Conservation (phyloP, 2,329 filamentous ascomycete species). For the Ceratocystis albifundus region DNA sequence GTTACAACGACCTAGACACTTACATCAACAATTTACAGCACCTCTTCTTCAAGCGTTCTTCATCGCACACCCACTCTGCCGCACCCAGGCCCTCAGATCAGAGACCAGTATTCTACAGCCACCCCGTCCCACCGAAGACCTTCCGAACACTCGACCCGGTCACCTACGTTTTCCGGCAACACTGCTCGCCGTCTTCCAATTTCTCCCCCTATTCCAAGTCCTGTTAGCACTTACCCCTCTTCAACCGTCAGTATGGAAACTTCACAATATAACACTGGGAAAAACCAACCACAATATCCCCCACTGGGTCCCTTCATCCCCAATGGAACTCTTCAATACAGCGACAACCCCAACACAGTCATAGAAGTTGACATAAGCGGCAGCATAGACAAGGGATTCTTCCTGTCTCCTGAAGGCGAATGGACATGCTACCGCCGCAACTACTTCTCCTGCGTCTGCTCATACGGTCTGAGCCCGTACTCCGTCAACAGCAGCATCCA, state of each 20-base stretch:
- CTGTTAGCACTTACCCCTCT: conserved; percentile 36
- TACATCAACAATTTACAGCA: conserved; percentile 35
- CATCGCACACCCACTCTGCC: conserved; percentile 43
- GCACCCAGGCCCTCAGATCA: conserved; percentile 39
- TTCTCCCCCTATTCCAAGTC: conserved; percentile 41
- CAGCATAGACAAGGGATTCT: conserved; percentile 82
- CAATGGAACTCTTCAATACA: conserved; percentile 51
- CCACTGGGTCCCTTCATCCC: conserved; percentile 41
- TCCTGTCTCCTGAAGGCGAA: conserved; percentile 58
- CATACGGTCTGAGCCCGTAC: conserved; percentile 56
- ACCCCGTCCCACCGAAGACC: conserved; percentile 42
- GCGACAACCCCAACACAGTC: conserved; percentile 36
- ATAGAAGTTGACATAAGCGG: conserved; percentile 65
- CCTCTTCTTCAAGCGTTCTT: conserved; percentile 44
- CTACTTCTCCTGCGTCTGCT: conserved; percentile 78
- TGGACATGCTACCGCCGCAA: conserved; percentile 92
- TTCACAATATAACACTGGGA: conserved; percentile 31
- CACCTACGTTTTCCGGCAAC: conserved; percentile 39
- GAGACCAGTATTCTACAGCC: conserved; percentile 43
- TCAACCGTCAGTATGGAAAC: conserved; percentile 41
- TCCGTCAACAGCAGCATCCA: conserved; percentile 38
- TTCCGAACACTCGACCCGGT: conserved; percentile 41
- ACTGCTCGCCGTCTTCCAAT: conserved; percentile 40
- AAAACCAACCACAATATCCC: conserved; percentile 37
- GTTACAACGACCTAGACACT: conserved; percentile 27